Conservation (phyloP, 495 filamentous ascomycete species). For the Lasiosphaeris hirsuta region DNA sequence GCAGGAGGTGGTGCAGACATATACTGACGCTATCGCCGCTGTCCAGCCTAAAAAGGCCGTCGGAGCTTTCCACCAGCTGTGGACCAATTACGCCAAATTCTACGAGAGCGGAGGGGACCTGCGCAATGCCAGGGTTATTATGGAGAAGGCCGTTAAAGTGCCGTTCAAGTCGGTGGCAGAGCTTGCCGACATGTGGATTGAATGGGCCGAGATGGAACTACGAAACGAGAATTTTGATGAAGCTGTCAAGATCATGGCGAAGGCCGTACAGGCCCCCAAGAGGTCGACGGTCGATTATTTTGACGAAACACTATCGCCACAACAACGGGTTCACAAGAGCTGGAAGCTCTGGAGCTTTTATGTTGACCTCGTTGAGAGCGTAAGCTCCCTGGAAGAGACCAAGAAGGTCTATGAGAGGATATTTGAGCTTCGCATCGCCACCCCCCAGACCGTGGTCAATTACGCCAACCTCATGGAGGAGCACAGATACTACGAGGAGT, state of each 20-base stretch:
- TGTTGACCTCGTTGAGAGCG: slow-evolving; percentile 95
- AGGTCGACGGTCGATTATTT: slow-evolving; percentile 96
- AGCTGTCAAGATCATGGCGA: slow-evolving; percentile 93
- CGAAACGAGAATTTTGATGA: slow-evolving; percentile 94
- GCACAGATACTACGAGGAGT: slow-evolving; percentile 93
- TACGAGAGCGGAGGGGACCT: slow-evolving; percentile 90
- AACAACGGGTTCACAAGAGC: slow-evolving; percentile 96
- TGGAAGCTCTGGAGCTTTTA: slow-evolving; percentile 99
- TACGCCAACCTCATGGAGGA: slow-evolving; percentile 97
- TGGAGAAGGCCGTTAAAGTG: slow-evolving; percentile 97
- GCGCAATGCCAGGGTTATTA: slow-evolving; percentile 79
- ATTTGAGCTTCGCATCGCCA: slow-evolving; percentile 97
- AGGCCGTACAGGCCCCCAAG: slow-evolving; percentile 93
- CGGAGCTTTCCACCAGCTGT: slow-evolving; percentile 90
- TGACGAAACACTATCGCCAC: slow-evolving; percentile 88
- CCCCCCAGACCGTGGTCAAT: slow-evolving; percentile 97
- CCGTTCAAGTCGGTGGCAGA: slow-evolving; percentile 94
- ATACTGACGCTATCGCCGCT: slow-evolving; percentile 88
- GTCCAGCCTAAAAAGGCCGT: slow-evolving; percentile 94
- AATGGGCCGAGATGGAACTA: slow-evolving; percentile 98
- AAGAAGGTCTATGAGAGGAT: slow-evolving; percentile 93
- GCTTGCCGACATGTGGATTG: slow-evolving; percentile 96
- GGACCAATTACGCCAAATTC: slow-evolving; percentile 97
- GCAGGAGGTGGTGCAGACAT: slow-evolving; percentile 86
- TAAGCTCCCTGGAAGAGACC: slow-evolving; percentile 87